Evolutionary conservation across 306 rosid species (phyloP).

Genomic region (Hylodesmum podocarpum): DNA sequence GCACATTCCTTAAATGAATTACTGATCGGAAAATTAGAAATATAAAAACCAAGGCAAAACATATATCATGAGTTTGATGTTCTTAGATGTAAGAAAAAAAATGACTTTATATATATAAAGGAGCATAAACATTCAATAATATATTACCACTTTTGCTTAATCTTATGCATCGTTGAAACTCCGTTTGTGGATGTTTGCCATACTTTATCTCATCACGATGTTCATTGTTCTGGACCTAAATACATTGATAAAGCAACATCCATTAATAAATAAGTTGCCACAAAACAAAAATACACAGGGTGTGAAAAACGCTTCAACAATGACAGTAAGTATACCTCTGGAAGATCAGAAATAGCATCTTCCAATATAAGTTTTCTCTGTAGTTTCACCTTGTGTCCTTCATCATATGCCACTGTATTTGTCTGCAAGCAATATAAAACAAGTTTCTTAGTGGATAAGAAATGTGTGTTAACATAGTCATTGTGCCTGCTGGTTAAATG

Average conservation of each 20-base stretch:
- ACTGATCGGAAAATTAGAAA: background rate
- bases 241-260: background rate
- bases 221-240: slow-evolving; percentile 61
- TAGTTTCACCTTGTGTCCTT: slow-evolving; percentile 37
- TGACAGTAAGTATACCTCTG: slow-evolving; percentile 40
- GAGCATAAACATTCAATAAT: background rate
- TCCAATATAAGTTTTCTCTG: slow-evolving; percentile 52
- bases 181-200: slow-evolving; percentile 41
- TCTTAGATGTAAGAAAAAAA: background rate
- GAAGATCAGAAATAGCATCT: slow-evolving; percentile 87
- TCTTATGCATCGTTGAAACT: slow-evolving; percentile 66
- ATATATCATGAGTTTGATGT: background rate
- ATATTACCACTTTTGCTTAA: slow-evolving; percentile 47
- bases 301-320: background rate
- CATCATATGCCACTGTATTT: slow-evolving; percentile 57
- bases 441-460: background rate
- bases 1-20: background rate
- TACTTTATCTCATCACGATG: slow-evolving; percentile 52
- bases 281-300: background rate
- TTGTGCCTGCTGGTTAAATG: background rate
- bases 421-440: slow-evolving; percentile 33
- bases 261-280: background rate
- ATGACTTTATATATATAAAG: background rate
- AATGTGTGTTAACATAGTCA: background rate
- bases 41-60: background rate